Evolutionary conservation across 208 protist species (phyloP).

Genomic region (Crithidia bombi): DNA sequence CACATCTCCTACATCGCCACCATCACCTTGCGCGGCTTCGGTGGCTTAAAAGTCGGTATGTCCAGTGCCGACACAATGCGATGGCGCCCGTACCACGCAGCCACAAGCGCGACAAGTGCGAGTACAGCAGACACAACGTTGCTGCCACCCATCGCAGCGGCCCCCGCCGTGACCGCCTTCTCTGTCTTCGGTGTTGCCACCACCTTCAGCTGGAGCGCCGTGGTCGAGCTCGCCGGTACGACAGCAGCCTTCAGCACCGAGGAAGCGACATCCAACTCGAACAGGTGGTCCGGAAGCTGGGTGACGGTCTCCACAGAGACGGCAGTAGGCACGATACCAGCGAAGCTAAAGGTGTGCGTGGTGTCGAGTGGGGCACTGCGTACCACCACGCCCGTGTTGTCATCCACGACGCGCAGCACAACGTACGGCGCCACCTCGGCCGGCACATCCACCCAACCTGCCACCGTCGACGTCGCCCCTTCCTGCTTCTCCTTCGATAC

Average conservation of each 20-base stretch:
- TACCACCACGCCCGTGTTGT: constrained; percentile 52
- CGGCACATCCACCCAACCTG: constrained; percentile 59
- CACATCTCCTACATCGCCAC: constrained; percentile 26
- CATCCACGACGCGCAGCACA: constrained; percentile 65
- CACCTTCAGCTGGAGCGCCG: constrained; percentile 44
- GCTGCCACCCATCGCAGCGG: constrained; percentile 16
- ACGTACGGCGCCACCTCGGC: constrained; percentile 50
- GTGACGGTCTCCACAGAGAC: constrained; percentile 52
- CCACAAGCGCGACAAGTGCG: constrained; percentile 33
- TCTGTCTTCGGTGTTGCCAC: constrained; percentile 26
- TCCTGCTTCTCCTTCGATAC: not conserved
- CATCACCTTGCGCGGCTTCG: constrained; percentile 53
- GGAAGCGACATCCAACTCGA: constrained; percentile 32
- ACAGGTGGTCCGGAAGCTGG: constrained; percentile 48
- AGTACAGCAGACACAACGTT: constrained; percentile 31
- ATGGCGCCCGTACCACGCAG: constrained; percentile 42
- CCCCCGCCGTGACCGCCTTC: not conserved
- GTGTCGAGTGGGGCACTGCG: constrained; percentile 55
- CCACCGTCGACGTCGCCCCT: constrained; percentile 37
- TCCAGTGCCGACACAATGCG: constrained; percentile 41
- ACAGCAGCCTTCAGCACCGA: constrained; percentile 49
- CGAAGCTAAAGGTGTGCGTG: constrained; percentile 73
- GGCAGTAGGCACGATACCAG: constrained; percentile 43
- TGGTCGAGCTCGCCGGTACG: constrained; percentile 9
- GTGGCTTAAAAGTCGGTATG: constrained; percentile 39